Evolutionary conservation across 371 early-diverging fungal genomes (phyloP), one percentile per base, ranked within the genome.

Genomic region (Mucor circinelloides): DNA sequence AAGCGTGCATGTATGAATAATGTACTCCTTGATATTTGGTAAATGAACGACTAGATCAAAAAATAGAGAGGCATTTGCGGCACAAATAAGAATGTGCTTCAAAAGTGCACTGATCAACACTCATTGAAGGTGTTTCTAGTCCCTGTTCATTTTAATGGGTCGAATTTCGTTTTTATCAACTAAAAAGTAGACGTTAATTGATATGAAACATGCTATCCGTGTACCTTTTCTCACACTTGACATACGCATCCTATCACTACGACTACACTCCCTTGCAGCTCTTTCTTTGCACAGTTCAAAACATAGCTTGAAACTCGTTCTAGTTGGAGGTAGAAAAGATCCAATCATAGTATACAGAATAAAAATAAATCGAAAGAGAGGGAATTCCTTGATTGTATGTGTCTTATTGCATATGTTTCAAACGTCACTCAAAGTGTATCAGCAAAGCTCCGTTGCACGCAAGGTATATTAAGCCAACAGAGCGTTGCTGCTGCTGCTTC

Each of bases 141-240:
- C 23, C 25, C 50, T 50, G 23, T 21, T 56, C 30, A 17, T 56
- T 56, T 31, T 56, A 28, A 56, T 31, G 32, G 56, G 56, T 31
- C 56, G 7, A n/a, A 54, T 54, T 54, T 54, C 54, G 46, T 46
- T 19, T 42, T 46, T 46, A 50, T 50, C 50, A 50, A 50, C 21
- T 40, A 40, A 36, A 36, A 36, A 8, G 36, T 36, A 36, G n/a
- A n/a, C 13, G 13, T 36, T 36, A 2, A 50, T 50, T 50, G 50
- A 50, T 50, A 50, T 50, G 50, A 50, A 50, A 50, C 50, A 50
- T 50, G 36, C 12, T 50, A 25, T 25, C 1, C 1, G 21, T 25
- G 25, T 23, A 23, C 21, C 50, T 50, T 9, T 50, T 25, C 23
- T 7, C 19, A 44, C 19, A n/a, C 19, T 44, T 13, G 17, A n/a